Percentiles rank a stretch among this genome's conserved stretches.
Conservation (phyloP, 2,329 filamentous ascomycete species). For the Stachybotrys elegans region DNA sequence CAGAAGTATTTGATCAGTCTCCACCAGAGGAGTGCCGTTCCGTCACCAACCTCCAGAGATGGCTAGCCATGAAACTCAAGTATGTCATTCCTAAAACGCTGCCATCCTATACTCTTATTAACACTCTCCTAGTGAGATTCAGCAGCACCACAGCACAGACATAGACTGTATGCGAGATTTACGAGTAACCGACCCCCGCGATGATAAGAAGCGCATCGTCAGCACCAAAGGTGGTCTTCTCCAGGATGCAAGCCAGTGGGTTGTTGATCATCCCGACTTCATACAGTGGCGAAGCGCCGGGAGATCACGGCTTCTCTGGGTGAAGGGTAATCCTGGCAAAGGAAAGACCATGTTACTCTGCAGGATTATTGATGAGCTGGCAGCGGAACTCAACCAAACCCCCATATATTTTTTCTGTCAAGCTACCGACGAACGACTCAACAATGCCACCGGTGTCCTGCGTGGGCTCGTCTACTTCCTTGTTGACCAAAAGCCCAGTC, state of each 20-base stretch:
- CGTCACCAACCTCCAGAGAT: no score
- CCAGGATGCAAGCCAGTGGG: constrained; percentile 25
- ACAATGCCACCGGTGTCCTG: constrained; percentile 33
- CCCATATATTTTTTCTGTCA: constrained; percentile 36
- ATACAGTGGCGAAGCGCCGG: constrained; percentile 2
- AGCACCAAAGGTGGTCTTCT: constrained; percentile 27
- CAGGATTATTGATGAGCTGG: constrained; percentile 24
- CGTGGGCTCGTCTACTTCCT: constrained; percentile 38
- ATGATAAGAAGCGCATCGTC: constrained; percentile 28
- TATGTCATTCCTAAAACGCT: no score
- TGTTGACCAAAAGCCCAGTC: constrained; percentile 20
- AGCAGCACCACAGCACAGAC: no score
- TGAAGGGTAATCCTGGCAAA: constrained; percentile 33
- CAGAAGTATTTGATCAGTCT: no score
- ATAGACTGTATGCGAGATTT: constrained; percentile 6
- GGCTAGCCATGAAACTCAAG: no score
- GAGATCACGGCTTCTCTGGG: constrained; percentile 26
- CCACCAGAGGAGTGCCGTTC: no score
- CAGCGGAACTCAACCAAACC: not conserved
- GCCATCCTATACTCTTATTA: no score
- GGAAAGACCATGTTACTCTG: constrained; percentile 40
- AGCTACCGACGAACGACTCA: constrained; percentile 27
- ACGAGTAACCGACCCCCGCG: constrained; percentile 18
- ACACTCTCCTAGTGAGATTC: no score
- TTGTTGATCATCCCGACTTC: constrained; percentile 22